phyloP scores from a whole-genome alignment of 2,329 filamentous ascomycete genomes.

The Aureobasidium sp. region DNA sequence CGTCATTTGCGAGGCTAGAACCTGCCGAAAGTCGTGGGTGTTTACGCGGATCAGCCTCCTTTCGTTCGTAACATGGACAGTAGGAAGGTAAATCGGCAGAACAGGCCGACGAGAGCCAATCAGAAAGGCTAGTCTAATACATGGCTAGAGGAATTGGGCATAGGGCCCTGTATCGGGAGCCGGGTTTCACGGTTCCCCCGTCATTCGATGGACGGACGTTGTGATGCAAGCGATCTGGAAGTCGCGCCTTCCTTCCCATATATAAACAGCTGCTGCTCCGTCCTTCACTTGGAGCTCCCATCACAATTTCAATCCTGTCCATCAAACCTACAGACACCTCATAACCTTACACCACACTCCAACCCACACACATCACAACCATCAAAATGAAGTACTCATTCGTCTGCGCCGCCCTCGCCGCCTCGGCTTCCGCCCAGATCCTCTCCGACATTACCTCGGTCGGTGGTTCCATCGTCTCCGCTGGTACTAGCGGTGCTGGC shows the following conservation, averaged over 20 bases:
- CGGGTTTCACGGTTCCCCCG: constrained; percentile 5
- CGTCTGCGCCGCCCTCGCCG: constrained; percentile 17
- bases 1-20: constrained; percentile 14
- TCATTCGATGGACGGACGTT: constrained; percentile 9
- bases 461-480: constrained; percentile 3
- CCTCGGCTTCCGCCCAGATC: constrained; percentile 13
- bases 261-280: background rate
- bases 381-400: constrained; percentile 19
- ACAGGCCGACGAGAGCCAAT: constrained; percentile 1
- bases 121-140: background rate
- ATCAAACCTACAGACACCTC: background rate
- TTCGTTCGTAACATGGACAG: constrained; percentile 16
- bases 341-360: background rate
- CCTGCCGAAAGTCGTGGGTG: background rate
- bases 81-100: constrained; percentile 7
- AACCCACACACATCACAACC: constrained; percentile 11
- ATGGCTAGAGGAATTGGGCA: background rate
- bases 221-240: constrained; percentile 3
- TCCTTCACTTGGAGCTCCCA: background rate
- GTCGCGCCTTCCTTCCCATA: background rate
- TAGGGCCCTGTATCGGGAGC: background rate
- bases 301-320: background rate
- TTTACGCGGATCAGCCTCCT: constrained; percentile 13
- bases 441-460: constrained; percentile 10
- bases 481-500: constrained; percentile 2